These are phyloP conservation scores for Diaporthe ampelina DNA, from an alignment of 2,329 filamentous ascomycete genomes.

Conservation along the genomic window DNA sequence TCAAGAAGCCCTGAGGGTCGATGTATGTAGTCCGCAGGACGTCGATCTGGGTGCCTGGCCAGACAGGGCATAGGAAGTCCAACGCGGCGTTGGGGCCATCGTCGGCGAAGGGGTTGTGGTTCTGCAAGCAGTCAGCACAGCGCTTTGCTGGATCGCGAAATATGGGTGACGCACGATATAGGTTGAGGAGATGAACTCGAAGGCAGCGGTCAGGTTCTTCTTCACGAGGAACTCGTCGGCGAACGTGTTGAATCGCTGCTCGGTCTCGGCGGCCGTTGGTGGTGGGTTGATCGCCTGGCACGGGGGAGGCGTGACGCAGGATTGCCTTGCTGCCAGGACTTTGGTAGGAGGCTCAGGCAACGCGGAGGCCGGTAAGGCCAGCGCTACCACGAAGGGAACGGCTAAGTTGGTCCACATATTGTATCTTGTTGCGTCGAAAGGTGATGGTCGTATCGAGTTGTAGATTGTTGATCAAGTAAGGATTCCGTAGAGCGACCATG, in stretches of 20 bases:
- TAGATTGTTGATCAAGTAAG: not conserved
- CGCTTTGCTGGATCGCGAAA: no score
- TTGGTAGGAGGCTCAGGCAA: slow-evolving; percentile 2
- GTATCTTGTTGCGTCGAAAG: not conserved
- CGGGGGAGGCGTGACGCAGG: slow-evolving; percentile 43
- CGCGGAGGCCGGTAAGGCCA: not conserved
- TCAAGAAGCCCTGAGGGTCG: slow-evolving; percentile 42
- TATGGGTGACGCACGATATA: slow-evolving; percentile 40
- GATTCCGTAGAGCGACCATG: not conserved
- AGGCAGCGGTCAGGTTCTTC: slow-evolving; percentile 46
- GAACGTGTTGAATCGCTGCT: slow-evolving; percentile 43
- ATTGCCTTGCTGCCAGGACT: slow-evolving; percentile 18
- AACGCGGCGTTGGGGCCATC: slow-evolving; percentile 44
- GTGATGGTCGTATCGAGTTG: not conserved
- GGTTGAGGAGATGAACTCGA: slow-evolving; percentile 43
- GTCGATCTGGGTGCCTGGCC: slow-evolving; percentile 41
- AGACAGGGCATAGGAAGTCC: slow-evolving; percentile 42
- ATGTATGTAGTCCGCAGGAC: slow-evolving; percentile 41
- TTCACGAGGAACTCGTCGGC: slow-evolving; percentile 45
- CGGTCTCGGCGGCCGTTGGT: slow-evolving; percentile 43
- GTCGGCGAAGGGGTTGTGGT: slow-evolving; percentile 44
- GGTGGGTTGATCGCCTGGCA: slow-evolving; percentile 44
- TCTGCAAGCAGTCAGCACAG: slow-evolving; percentile 34
- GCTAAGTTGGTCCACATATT: not conserved
- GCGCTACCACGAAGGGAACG: not conserved